Evolutionary conservation across 306 rosid genomes (phyloP), one percentile per base, ranked within the genome.

Genomic region (Astragalus glycyphyllos): DNA sequence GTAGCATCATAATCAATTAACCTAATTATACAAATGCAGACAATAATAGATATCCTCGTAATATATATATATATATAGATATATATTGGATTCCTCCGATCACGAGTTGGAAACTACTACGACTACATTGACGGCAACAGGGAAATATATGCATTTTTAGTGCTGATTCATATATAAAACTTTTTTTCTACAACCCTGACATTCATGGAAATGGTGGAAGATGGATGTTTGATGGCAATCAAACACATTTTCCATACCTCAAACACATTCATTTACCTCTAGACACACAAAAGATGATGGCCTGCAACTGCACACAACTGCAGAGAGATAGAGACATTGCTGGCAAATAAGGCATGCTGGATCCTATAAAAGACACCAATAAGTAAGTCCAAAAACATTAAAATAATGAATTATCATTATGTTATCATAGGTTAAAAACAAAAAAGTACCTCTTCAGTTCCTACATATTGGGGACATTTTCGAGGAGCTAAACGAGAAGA

Each of bases 291-390:
- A 89, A 66, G 94, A 69, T 4, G 88, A 87, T 58, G 92, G 88
- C 77, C 97, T 80, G 79, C 99, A 94, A 61, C 67, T 75, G 81
- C 99, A 94, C 68, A 68, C 89, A 77, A 94, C 85, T 59, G 95
- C 97, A 72, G 97, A 91, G 64, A 94, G 96, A 86, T 87, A 91
- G 70, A 94, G 96, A 87, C 89, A 89, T 79, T 87, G 96, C 86
- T 87, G 87, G 85, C 99, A 94, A 76, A 94, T 91, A 70, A 94
- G 76, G 81, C 99, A 94, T 45, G 87, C 77, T 29, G 89, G 91
- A 84, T 94, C 97, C 99, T 94, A 81, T 77, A 80, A 74, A 58
- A 67, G 38, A 59, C 76, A 74, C 37, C 67, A 74, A 58, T 68
- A 72, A 32, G 71, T 55, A 47, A 17, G 49, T 77, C 62, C 72